Evolutionary conservation across 768 basidiomycete species (phyloP).

Genomic region (Lenzites betulinus): DNA sequence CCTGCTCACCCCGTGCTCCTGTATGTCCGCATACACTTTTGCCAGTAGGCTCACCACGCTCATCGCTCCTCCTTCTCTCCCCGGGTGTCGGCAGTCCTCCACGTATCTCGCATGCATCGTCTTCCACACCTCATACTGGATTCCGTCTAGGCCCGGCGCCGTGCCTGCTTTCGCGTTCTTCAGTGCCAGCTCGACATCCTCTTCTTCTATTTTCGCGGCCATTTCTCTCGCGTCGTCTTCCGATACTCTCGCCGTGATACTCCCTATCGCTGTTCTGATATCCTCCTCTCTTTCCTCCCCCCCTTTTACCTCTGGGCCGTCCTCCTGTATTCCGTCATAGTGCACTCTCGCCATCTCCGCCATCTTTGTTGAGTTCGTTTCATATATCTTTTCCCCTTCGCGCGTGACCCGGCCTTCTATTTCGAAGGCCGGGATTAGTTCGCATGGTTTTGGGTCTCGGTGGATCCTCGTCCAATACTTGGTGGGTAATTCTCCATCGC

Average conservation of each 20-base stretch:
- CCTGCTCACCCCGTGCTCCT: not conserved
- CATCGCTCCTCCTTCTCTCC: not conserved
- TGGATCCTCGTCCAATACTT: constrained; percentile 1
- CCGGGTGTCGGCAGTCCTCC: not conserved
- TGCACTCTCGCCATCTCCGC: not conserved
- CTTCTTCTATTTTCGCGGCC: not conserved
- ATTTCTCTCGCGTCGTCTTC: not conserved
- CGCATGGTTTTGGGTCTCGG: not conserved
- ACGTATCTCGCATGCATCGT: not conserved
- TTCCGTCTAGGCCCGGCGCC: not conserved
- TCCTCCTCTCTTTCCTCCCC: not conserved
- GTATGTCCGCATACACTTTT: not conserved
- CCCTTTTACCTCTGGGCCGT: not conserved
- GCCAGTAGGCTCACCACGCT: not conserved
- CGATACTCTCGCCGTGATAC: not conserved
- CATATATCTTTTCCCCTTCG: not conserved
- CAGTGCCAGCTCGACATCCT: not conserved
- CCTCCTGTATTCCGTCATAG: not conserved
- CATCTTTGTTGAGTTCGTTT: not conserved
- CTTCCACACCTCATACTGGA: not conserved
- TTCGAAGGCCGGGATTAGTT: not conserved
- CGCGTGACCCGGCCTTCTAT: too few relatives aligned
- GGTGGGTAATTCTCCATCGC: not conserved
- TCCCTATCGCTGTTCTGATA: not conserved
- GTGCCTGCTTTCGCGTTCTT: not conserved